Evolutionary conservation across 352 stramenopile genomes (phyloP).

Genomic region (Pythium myriotylum): DNA sequence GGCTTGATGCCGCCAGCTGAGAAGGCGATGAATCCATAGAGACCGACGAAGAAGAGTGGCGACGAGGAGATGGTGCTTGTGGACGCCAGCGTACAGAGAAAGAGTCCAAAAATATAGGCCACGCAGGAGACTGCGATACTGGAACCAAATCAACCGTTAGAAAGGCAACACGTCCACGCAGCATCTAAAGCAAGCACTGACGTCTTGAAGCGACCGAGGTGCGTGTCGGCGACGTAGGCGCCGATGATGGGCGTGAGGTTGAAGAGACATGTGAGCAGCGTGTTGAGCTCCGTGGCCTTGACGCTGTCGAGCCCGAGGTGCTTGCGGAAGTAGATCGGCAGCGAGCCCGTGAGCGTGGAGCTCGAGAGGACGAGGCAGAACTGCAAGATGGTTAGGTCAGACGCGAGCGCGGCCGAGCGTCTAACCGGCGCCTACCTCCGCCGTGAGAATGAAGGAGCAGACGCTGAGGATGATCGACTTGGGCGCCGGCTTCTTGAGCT

Average conservation of each 20-base stretch:
- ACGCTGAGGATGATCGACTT: slow-evolving; percentile 86
- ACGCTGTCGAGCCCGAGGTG: slow-evolving; percentile 76
- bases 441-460: slow-evolving; percentile 88
- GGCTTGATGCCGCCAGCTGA: slow-evolving; percentile 47
- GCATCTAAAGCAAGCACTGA: slow-evolving; percentile 28
- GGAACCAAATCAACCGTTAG: slow-evolving; percentile 24
- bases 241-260: slow-evolving; percentile 85
- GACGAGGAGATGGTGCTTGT: slow-evolving; percentile 54
- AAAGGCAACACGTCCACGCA: not conserved
- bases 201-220: slow-evolving; percentile 80
- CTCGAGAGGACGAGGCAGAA: slow-evolving; percentile 87
- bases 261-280: slow-evolving; percentile 79
- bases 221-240: slow-evolving; percentile 82
- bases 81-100: slow-evolving; percentile 72
- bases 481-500: slow-evolving; percentile 12
- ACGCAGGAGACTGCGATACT: slow-evolving; percentile 77
- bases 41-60: slow-evolving; percentile 77
- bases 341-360: slow-evolving; percentile 79
- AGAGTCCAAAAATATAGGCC: slow-evolving; percentile 68
- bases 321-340: slow-evolving; percentile 89
- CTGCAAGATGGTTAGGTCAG: too few species aligned
- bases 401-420: too few species aligned
- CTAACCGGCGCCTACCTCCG: slow-evolving; percentile 51
- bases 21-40: slow-evolving; percentile 73
- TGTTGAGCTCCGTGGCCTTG: slow-evolving; percentile 83